These are phyloP conservation scores for Entophlyctis luteolus DNA, from an alignment of 192 early-diverging fungal genomes.

Conservation along the genomic window DNA sequence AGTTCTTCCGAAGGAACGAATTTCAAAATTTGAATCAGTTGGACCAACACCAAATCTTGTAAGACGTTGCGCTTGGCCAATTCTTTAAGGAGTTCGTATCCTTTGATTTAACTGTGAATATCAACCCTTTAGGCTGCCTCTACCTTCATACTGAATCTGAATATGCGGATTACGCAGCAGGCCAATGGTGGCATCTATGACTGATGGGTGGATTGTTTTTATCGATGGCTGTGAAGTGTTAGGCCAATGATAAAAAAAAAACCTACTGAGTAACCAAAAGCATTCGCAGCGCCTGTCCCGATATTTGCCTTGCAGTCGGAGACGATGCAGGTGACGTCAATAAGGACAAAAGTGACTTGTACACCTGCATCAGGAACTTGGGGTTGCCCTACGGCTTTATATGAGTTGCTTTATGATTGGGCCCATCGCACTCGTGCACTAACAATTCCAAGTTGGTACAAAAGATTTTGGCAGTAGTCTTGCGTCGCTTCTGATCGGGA, in stretches of 20 bases:
- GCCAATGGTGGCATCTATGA: constrained; percentile 50
- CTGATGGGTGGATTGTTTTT: constrained; percentile 47
- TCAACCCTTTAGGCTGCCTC: neutral
- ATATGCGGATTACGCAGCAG: constrained; percentile 54
- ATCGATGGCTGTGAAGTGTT: constrained; percentile 43
- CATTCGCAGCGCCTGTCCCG: constrained; percentile 55
- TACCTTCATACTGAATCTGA: constrained; percentile 65
- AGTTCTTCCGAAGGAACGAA: constrained; percentile 37
- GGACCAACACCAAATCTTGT: constrained; percentile 50
- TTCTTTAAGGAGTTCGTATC: constrained; percentile 54
- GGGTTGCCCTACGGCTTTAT: constrained; percentile 46
- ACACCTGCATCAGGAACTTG: constrained; percentile 61
- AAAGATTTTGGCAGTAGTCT: constrained; percentile 55
- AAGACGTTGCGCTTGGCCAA: constrained; percentile 38
- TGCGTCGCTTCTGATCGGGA: constrained; percentile 56
- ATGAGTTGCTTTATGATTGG: neutral
- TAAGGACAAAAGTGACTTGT: constrained; percentile 56
- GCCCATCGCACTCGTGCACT: neutral
- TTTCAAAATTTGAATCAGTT: constrained; percentile 49
- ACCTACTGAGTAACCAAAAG: constrained; percentile 37
- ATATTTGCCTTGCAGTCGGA: constrained; percentile 58
- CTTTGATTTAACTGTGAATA: constrained; percentile 12
- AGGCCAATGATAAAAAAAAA: neutral
- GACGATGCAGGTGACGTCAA: constrained; percentile 43
- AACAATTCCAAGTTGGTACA: constrained; percentile 53